Base-by-base conservation (phyloP, 1,284 basidiomycete species). In the Sporisorium iseilematis-ciliati region DNA sequence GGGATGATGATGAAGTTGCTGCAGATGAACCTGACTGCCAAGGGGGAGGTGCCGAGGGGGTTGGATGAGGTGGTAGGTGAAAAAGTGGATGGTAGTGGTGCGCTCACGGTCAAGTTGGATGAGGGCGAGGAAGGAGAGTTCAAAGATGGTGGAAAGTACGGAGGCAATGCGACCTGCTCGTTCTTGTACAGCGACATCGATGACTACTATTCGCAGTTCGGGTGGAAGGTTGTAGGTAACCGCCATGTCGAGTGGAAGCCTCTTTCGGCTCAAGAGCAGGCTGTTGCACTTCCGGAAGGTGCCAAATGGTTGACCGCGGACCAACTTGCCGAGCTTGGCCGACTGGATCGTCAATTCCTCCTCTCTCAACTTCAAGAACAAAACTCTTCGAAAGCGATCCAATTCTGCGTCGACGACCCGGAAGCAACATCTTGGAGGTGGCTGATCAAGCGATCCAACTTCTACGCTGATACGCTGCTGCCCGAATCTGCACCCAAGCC, bases 101-200 rank as follows among this genome's bases (percentile, higher is more conserved):
- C 61, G 20, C 16, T 60, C 7, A 35, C 42, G 18, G 46, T 42
- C 16, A 7, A 21, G 23, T 33, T 65, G 45, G 43, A 49, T 12
- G 54, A 49, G 18, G 52, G 26, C 4, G 42, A 48, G 7, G 53
- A 59, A 18, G 60, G 46, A 3, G 60, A 62, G 20, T 42, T 64
- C 38, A 41, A 31, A n/a, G 62, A 65, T 18, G 70, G 56, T 16
- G 88, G 87, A 0, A 81, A 81, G 11, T 80, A 83, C 21, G 68
- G 75, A 20, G 80, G 85, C 8, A 78, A 86, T 54, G 88, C 83
- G 1, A 66, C 78, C 7, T 89, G 90, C 73, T 90, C 90, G 2
- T 87, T 88, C 11, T 85, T 92, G 6, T 91, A 89, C 84, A 91
- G 90, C 80, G 91, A 91, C 73, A 85, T 91, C 26, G 90, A 91